These are phyloP conservation scores for Dactylonectria estremocensis DNA, from an alignment of 2,329 filamentous ascomycete genomes.

Conservation along the genomic window DNA sequence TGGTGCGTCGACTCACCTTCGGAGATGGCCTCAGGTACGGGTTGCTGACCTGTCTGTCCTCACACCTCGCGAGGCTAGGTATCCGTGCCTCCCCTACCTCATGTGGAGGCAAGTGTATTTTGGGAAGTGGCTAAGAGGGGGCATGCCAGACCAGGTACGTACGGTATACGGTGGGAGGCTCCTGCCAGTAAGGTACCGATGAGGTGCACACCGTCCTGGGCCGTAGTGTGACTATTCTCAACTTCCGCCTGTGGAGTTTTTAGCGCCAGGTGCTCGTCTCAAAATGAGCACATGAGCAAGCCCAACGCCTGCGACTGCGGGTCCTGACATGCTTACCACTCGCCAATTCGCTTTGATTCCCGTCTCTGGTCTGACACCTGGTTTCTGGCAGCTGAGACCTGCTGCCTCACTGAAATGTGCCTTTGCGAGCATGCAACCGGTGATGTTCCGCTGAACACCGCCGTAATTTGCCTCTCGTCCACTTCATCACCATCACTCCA, in stretches of 20 bases:
- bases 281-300: constrained; percentile 65
- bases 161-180: background rate
- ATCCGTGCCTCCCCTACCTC: constrained; percentile 11
- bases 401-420: background rate
- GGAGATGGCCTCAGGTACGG: constrained; percentile 9
- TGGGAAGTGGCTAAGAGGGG: constrained; percentile 19
- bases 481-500: background rate
- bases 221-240: constrained; percentile 39
- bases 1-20: constrained; percentile 1
- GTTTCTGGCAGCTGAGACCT: constrained; percentile 5
- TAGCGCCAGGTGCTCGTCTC: constrained; percentile 60
- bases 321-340: constrained; percentile 47
- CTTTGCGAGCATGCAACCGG: background rate
- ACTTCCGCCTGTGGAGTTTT: constrained; percentile 57
- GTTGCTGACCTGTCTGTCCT: constrained; percentile 1
- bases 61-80: constrained; percentile 12
- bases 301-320: constrained; percentile 58
- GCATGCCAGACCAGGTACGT: constrained; percentile 22
- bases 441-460: background rate
- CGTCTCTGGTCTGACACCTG: constrained; percentile 14
- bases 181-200: background rate
- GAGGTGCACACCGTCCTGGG: constrained; percentile 13
- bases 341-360: constrained; percentile 33
- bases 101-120: constrained; percentile 30
- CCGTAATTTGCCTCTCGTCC: background rate